These are phyloP conservation scores for Penicillium arizonense DNA, from an alignment of 495 filamentous ascomycete genomes.

Conservation along the genomic window DNA sequence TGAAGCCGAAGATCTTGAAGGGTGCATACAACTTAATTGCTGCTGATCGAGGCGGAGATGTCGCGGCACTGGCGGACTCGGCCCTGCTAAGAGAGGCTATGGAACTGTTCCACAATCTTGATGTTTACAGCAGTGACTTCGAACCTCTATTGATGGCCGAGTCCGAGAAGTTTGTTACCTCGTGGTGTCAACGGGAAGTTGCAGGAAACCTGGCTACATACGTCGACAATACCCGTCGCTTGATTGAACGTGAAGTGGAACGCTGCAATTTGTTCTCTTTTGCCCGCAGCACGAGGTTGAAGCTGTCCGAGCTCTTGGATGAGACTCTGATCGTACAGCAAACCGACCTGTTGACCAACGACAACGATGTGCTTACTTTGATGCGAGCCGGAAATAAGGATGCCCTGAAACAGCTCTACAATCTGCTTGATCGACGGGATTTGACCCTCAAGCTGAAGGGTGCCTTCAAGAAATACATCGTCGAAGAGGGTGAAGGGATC, in stretches of 20 bases:
- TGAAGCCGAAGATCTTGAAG: conserved; percentile 56
- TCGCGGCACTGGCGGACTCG: conserved; percentile 39
- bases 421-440: conserved; percentile 62
- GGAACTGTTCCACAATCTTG: conserved; percentile 75
- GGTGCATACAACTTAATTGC: conserved; percentile 76
- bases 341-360: conserved; percentile 58
- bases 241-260: conserved; percentile 67
- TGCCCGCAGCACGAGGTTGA: conserved; percentile 75
- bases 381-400: conserved; percentile 62
- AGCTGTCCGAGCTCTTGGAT: conserved; percentile 69
- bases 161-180: conserved; percentile 62
- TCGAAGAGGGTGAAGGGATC: conserved; percentile 70
- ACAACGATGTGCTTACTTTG: conserved; percentile 62
- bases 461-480: conserved; percentile 77
- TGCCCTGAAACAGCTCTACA: conserved; percentile 73
- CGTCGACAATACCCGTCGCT: conserved; percentile 59
- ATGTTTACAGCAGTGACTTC: conserved; percentile 73
- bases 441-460: conserved; percentile 63
- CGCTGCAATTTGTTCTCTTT: conserved; percentile 78
- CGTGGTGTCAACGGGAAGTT: conserved; percentile 64
- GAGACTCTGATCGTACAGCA: conserved; percentile 61
- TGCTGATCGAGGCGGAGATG: conserved; percentile 60
- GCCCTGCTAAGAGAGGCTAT: conserved; percentile 67
- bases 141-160: conserved; percentile 68
- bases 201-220: conserved; percentile 63